Base-by-base conservation (phyloP, 2,329 filamentous ascomycete species). In the Orbilia quercus region DNA sequence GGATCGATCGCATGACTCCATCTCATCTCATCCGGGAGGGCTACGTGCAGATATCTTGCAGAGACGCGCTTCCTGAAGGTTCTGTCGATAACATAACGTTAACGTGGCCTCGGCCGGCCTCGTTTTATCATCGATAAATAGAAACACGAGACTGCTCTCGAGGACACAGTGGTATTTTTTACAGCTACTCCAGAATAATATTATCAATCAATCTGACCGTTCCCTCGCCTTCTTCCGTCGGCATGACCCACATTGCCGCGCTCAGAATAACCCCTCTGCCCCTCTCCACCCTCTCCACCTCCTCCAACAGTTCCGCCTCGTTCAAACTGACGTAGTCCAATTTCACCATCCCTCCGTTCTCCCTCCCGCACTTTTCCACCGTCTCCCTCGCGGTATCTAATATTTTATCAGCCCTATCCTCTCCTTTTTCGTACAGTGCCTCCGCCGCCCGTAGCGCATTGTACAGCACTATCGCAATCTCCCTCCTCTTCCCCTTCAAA, bases 121-220 rank as follows among this genome's bases (percentile, higher is more conserved):
- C n/a, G n/a, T n/a, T n/a, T n/a, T n/a, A n/a, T n/a, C n/a, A n/a
- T n/a, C n/a, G n/a, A n/a, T n/a, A n/a, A n/a, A n/a, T n/a, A n/a
- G n/a, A n/a, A n/a, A n/a, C n/a, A n/a, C n/a, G n/a, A n/a, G n/a
- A n/a, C n/a, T n/a, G n/a, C n/a, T n/a, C n/a, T n/a, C n/a, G n/a
- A n/a, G n/a, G n/a, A n/a, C n/a, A n/a, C n/a, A n/a, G n/a, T n/a
- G n/a, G n/a, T n/a, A n/a, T n/a, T n/a, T n/a, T n/a, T n/a, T n/a
- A n/a, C n/a, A n/a, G n/a, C 28, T 66, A 73, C 31, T 84, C 82
- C 34, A 94, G 80, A 62, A 96, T 89, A 76, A 98, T 89, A 79
- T 99, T 99, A 79, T 99, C 95, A 80, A 99, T 97, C 81, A 99
- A 82, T 74, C 95, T 85, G 51, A 99, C 95, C 14, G 91, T 91